phyloP scores from a whole-genome alignment of 768 basidiomycete species.

The Russula virescens region DNA sequence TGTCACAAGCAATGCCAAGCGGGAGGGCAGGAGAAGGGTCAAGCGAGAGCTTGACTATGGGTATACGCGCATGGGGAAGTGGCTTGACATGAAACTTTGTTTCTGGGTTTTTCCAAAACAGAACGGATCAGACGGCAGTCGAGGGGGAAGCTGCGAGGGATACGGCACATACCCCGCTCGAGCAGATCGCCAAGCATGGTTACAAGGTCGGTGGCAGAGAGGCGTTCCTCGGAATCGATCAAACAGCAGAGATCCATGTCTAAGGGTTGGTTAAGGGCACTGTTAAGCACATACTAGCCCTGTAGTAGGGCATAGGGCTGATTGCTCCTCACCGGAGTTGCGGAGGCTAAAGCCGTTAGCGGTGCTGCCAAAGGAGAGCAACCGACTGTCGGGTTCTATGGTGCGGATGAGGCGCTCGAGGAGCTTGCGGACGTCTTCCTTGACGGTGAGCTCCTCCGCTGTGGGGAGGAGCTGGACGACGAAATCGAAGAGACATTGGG shows the following conservation, averaged over 20 bases:
- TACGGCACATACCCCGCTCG: conserved; percentile 65
- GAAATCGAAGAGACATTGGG: conserved; percentile 88
- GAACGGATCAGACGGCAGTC: not conserved
- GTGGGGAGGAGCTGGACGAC: conserved; percentile 90
- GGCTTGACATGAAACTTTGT: conserved; percentile 96
- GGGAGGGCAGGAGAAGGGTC: conserved; percentile 78
- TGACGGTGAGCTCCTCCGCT: conserved; percentile 83
- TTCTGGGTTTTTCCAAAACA: conserved; percentile 43
- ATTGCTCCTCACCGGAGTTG: conserved; percentile 68
- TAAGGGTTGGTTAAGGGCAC: conserved; percentile 29
- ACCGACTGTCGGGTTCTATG: conserved; percentile 84
- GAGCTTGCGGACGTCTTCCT: conserved; percentile 92
- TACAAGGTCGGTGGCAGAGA: conserved; percentile 83
- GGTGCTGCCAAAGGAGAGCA: conserved; percentile 93
- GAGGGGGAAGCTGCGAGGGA: not conserved
- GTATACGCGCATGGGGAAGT: conserved; percentile 93
- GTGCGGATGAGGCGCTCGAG: conserved; percentile 94
- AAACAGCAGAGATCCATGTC: conserved; percentile 99
- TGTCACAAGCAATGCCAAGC: conserved; percentile 93
- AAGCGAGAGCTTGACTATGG: conserved; percentile 94
- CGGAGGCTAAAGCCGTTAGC: conserved; percentile 96
- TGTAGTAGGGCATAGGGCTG: too few relatives aligned
- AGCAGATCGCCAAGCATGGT: conserved; percentile 90
- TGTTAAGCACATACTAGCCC: too few relatives aligned
- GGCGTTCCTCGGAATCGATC: conserved; percentile 79